These are phyloP conservation scores for Ophiostoma sp. DNA, from an alignment of 2,329 filamentous ascomycete genomes.

Conservation along the genomic window DNA sequence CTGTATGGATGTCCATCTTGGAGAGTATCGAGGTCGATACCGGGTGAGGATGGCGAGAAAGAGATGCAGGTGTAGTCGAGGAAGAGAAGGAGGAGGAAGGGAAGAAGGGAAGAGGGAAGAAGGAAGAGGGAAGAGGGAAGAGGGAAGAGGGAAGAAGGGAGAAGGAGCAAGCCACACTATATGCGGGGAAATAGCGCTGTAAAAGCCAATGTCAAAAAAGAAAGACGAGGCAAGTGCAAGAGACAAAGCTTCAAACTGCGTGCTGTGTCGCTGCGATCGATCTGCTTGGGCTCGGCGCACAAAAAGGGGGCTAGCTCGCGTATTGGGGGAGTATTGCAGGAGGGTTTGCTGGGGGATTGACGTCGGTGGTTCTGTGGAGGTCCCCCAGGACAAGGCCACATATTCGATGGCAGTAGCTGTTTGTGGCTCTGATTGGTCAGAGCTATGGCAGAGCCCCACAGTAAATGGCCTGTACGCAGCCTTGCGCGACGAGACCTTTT, in stretches of 20 bases:
- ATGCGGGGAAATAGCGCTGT: neutral
- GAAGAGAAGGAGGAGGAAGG: neutral
- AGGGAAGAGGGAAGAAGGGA: neutral
- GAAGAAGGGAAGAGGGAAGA: neutral
- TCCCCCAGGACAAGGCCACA: neutral
- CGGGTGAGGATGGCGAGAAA: neutral
- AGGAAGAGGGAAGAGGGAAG: neutral
- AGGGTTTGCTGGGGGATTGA: slow-evolving; percentile 5
- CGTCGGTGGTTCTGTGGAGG: slow-evolving; percentile 15
- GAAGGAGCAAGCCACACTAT: neutral
- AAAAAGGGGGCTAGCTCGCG: slow-evolving; percentile 8
- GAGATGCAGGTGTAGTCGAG: neutral
- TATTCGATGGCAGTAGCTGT: neutral
- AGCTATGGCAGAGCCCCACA: neutral
- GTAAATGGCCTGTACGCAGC: neutral
- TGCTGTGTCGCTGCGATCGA: neutral
- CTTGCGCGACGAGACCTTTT: neutral
- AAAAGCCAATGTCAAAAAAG: neutral
- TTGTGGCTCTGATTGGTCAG: neutral
- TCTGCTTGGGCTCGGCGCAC: neutral
- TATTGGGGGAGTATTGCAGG: neutral
- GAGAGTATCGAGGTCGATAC: neutral
- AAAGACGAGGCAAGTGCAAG: neutral
- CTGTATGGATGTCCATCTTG: slow-evolving; percentile 39
- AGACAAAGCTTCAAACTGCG: neutral